These are phyloP conservation scores for Phytopythium mirpurense DNA, from an alignment of 352 stramenopile genomes.

Conservation along the genomic window DNA sequence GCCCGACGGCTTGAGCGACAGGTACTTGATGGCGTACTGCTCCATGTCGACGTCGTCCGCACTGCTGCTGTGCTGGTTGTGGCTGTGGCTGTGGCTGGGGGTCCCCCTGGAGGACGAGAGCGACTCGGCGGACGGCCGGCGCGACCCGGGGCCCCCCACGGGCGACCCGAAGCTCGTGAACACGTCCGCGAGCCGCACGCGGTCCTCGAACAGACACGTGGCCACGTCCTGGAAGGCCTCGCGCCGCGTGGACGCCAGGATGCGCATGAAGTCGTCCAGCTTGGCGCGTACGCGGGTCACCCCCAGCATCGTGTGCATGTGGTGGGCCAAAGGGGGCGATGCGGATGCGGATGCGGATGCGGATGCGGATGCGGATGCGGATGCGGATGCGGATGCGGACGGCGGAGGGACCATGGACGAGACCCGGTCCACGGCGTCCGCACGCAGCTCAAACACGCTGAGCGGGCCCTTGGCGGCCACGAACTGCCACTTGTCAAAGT, in stretches of 20 bases:
- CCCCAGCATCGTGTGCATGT: constrained; percentile 52
- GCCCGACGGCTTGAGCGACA: constrained; percentile 29
- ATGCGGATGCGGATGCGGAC: neutral
- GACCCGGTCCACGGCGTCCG: constrained; percentile 38
- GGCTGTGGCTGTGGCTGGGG: neutral
- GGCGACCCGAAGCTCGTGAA: constrained; percentile 49
- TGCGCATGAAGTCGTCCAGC: constrained; percentile 66
- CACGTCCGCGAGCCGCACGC: constrained; percentile 52
- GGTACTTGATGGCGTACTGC: constrained; percentile 42
- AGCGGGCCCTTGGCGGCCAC: constrained; percentile 29
- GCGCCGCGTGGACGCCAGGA: constrained; percentile 35
- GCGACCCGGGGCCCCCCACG: neutral
- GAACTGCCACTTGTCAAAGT: constrained; percentile 65
- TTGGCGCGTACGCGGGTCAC: constrained; percentile 47
- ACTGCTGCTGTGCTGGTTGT: neutral
- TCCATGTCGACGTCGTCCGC: constrained; percentile 3
- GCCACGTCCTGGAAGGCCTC: constrained; percentile 57
- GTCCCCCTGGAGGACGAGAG: constrained; percentile 17
- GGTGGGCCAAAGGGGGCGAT: constrained; percentile 13
- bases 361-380: neutral
- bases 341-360: too few species aligned
- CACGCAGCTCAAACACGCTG: constrained; percentile 51
- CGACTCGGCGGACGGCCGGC: constrained; percentile 24
- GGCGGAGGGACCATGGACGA: constrained; percentile 37
- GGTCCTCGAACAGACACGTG: constrained; percentile 46